Base-by-base conservation (phyloP, 805 yeast genomes). In the Candida oleophila region DNA sequence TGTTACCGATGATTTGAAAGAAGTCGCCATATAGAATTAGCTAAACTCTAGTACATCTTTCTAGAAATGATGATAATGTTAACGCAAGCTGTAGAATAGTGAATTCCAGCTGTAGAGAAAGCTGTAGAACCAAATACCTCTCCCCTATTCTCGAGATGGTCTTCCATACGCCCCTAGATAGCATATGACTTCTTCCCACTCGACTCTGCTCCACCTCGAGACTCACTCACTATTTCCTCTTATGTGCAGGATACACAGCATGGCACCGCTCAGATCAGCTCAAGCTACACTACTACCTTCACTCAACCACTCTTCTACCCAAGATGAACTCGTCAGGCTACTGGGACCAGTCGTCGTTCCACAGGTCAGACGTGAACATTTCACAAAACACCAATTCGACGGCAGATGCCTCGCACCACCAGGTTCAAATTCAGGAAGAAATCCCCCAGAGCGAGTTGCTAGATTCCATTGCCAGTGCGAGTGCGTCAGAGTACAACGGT, bases 401-500 rank as follows among this genome's bases (percentile, higher is more conserved):
- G 21, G 19, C 16, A 12, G 41, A 38, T 9, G 49, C 55, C 2
- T 55, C 49, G 44, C 60, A 57, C 25, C 65, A 60, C 45, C 61
- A 55, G 41, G 49, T 66, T 0, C 68, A 59, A 46, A 49, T 59
- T 4, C 69, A 65, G 44, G 59, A 54, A 7, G 52, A 52, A n/a
- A 64, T 64, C 19, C 57, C 69, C 2, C 61, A 57, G 22, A 60
- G 60, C 21, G 69, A 65, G 47, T 39, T 66, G 11, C 51, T 63
- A 37, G 68, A 65, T 46, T 63, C 69, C 1, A 57, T 65, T 11
- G 57, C 57, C 11, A 43, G 46, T 2, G 51, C 46, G 3, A 20
- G 38, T 14, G 47, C 50, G 11, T 42, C 51, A 3, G 46, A 44
- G 8, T 41, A 18, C 36, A 36, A 19, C 14, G 38, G 21, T 2